Evolutionary conservation across 1,139 yeast species (phyloP).

Genomic region (Geotrichum phurueaensis): DNA sequence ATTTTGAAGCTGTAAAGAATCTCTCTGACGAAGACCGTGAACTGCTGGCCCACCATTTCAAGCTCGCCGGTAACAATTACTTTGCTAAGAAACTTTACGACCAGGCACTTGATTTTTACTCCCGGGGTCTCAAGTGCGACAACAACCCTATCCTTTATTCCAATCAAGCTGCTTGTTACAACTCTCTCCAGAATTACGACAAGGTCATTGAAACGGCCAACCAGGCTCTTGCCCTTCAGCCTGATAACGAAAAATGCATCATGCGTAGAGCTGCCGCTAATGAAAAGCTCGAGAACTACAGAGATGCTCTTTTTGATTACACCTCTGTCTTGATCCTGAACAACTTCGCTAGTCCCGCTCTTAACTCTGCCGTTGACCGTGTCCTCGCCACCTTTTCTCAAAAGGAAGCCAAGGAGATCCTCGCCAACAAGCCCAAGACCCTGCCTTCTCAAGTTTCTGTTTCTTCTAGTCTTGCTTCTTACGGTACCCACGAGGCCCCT

Average conservation of each 20-base stretch:
- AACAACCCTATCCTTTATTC: constrained; percentile 89
- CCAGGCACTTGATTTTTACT: constrained; percentile 69
- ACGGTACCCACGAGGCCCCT: constrained; percentile 37
- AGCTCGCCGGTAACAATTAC: constrained; percentile 81
- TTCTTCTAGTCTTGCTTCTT: constrained; percentile 81
- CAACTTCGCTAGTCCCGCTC: constrained; percentile 62
- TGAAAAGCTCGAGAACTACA: constrained; percentile 69
- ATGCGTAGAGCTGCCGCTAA: constrained; percentile 68
- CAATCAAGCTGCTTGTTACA: constrained; percentile 92
- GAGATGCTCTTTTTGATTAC: constrained; percentile 86
- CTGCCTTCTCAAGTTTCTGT: constrained; percentile 85
- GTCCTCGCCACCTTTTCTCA: constrained; percentile 47
- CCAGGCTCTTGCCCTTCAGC: constrained; percentile 75
- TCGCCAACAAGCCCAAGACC: constrained; percentile 46
- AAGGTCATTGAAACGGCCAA: constrained; percentile 85
- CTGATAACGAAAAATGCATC: constrained; percentile 84
- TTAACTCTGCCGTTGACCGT: constrained; percentile 81
- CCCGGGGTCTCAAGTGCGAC: constrained; percentile 62
- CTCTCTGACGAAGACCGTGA: constrained; percentile 54
- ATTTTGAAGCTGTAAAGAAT: constrained; percentile 40
- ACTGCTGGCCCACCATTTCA: constrained; percentile 68
- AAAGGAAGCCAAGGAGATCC: constrained; percentile 47
- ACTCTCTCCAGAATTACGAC: constrained; percentile 69
- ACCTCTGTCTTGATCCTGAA: constrained; percentile 53
- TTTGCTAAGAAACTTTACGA: constrained; percentile 58